Evolutionary conservation across 2,329 filamentous ascomycete species (phyloP), one percentile per base, ranked within the genome.

Genomic region (Aspergillus sp.): DNA sequence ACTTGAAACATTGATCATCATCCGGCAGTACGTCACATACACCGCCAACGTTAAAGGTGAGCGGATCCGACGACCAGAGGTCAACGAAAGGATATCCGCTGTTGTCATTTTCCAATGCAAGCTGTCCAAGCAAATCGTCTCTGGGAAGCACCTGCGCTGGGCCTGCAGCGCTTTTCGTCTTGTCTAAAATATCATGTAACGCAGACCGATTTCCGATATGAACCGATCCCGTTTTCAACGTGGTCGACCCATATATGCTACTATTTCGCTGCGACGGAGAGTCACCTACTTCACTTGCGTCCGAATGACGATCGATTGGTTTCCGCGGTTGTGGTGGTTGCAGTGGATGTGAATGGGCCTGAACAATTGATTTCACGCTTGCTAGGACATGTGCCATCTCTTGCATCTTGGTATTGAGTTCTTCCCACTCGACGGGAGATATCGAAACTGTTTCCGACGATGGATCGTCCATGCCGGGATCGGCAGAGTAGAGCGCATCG

Each of bases 31-130:
- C 81, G 61, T 79, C 82, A 41, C 81, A 82, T 5, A 86, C 75
- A 54, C 84, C 82, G 37, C 77, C 78, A 8, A 83, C 81, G 64
- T 83, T 80, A 53, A 80, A 76, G 23, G 82, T 77, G 4, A 78
- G 83, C 4, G 81, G 82, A 62, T 85, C 82, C 2, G 82, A 83
- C n/a, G 84, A 84, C 83, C 83, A 86, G 9, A 86, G 74, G 64
- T 85, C 84, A 19, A 86, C 82, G 61, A 86, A 86, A 3, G 84
- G 84, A 62, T 86, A 86, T 19, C 82, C 84, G 2, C 81, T 82
- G 40, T 81, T 82, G 63, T 86, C 82, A 63, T 86, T 86, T 63
- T 85, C 84, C 58, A 86, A 68, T 1, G 83, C 84, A 58, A 86
- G 80, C 51, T 85, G 79, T 0, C 83, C 82, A 14, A 86, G 73